These are phyloP conservation scores for Aquilaria yunnanensis DNA, from an alignment of 345 rosid species.

Conservation along the genomic window DNA sequence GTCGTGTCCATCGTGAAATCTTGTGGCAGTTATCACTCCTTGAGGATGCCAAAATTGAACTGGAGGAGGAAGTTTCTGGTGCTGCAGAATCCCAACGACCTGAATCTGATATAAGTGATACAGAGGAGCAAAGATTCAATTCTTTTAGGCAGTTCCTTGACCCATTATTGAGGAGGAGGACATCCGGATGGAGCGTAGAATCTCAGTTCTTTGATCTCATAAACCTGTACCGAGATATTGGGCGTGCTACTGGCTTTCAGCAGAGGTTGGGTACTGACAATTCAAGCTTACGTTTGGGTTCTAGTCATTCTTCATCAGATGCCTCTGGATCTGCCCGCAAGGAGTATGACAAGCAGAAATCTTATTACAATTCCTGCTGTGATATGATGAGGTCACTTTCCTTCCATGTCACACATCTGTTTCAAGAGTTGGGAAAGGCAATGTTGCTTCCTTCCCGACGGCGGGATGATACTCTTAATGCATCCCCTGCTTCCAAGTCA, in stretches of 20 bases:
- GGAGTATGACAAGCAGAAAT: conserved; percentile 70
- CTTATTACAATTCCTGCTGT: conserved; percentile 81
- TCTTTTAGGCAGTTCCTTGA: conserved; percentile 93
- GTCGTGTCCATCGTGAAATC: conserved; percentile 78
- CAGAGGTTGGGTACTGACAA: conserved; percentile 54
- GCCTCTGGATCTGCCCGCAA: conserved; percentile 35
- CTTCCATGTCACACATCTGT: conserved; percentile 83
- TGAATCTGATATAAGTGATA: conserved; percentile 39
- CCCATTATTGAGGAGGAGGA: conserved; percentile 83
- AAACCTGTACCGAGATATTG: conserved; percentile 84
- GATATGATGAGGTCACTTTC: conserved; percentile 85
- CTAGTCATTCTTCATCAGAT: conserved; percentile 45
- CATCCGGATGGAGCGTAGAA: conserved; percentile 74
- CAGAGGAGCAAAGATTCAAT: conserved; percentile 73
- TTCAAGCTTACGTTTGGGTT: conserved; percentile 35
- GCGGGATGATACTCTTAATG: conserved; percentile 82
- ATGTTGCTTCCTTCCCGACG: conserved; percentile 92
- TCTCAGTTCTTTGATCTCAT: conserved; percentile 93
- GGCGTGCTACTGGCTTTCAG: conserved; percentile 67
- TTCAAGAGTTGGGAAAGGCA: conserved; percentile 94
- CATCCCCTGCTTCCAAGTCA: conserved; percentile 70
- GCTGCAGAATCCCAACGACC: conserved; percentile 46
- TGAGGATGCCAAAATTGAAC: conserved; percentile 69
- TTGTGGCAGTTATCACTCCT: conserved; percentile 84
- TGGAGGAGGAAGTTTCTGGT: conserved; percentile 37